These are phyloP conservation scores for Fusarium brachygibbosum DNA, from an alignment of 2,329 filamentous ascomycete genomes.

Conservation along the genomic window DNA sequence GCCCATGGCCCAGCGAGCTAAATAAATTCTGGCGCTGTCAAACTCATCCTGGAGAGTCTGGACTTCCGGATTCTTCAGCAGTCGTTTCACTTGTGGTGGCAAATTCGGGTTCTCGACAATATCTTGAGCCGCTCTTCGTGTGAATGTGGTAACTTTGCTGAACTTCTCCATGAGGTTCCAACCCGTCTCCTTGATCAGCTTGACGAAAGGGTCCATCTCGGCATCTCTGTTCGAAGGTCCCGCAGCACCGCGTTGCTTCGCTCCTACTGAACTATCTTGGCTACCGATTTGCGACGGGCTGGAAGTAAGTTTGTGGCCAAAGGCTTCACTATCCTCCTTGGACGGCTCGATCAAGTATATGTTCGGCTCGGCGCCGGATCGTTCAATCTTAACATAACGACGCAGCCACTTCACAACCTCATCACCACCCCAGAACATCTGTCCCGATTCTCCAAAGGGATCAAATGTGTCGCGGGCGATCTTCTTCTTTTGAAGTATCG, in stretches of 20 bases:
- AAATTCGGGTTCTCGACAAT: conserved; percentile 91
- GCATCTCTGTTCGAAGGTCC: conserved; percentile 68
- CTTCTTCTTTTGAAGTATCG: conserved; percentile 93
- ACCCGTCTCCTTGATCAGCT: conserved; percentile 92
- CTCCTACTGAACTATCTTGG: conserved; percentile 53
- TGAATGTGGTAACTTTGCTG: conserved; percentile 97
- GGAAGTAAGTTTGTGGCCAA: conserved; percentile 73
- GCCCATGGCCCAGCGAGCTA: conserved; percentile 98
- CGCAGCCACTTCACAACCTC: conserved; percentile 93
- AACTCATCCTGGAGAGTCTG: conserved; percentile 97
- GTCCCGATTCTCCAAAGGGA: conserved; percentile 85
- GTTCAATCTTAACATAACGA: conserved; percentile 84
- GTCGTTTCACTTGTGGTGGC: conserved; percentile 85
- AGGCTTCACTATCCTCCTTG: conserved; percentile 85
- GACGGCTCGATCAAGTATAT: conserved; percentile 92
- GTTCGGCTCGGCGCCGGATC: conserved; percentile 87
- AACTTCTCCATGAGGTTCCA: conserved; percentile 98
- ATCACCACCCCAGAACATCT: conserved; percentile 98
- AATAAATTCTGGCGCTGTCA: conserved; percentile 92
- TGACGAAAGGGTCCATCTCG: conserved; percentile 91
- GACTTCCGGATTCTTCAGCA: conserved; percentile 93
- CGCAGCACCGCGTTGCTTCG: conserved; percentile 50
- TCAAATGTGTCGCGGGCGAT: conserved; percentile 87
- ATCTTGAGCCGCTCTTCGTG: conserved; percentile 89
- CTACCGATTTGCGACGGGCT: conserved; percentile 44